Conservation (phyloP, 2,329 filamentous ascomycete species). For the Nectriaceae sp. region DNA sequence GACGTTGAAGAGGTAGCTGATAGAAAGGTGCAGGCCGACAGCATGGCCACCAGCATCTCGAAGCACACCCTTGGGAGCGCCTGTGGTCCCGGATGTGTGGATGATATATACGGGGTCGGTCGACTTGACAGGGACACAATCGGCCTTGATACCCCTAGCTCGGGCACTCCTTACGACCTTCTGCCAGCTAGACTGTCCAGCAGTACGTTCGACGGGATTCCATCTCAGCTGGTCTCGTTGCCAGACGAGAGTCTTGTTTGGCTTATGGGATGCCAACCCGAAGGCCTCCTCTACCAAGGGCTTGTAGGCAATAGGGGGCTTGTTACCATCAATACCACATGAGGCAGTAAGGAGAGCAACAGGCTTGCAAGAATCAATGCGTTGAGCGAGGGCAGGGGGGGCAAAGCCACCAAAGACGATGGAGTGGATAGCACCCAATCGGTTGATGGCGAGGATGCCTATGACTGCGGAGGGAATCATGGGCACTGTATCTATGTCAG, state of each 20-base stretch:
- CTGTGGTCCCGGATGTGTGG: constrained; percentile 84
- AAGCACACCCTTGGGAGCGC: constrained; percentile 79
- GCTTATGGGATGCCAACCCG: constrained; percentile 68
- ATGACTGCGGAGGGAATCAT: constrained; percentile 93
- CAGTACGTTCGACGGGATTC: constrained; percentile 66
- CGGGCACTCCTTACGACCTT: constrained; percentile 70
- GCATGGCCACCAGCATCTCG: constrained; percentile 85
- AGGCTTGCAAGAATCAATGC: constrained; percentile 81
- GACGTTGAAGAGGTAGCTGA: constrained; percentile 81
- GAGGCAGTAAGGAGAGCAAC: constrained; percentile 82
- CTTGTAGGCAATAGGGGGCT: constrained; percentile 77
- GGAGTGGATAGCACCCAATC: constrained; percentile 84
- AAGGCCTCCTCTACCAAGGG: constrained; percentile 76
- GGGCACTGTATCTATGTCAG: constrained; percentile 64
- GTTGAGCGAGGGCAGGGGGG: constrained; percentile 76
- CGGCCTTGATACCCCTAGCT: constrained; percentile 67
- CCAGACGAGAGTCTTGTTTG: constrained; percentile 75
- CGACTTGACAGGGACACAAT: constrained; percentile 75
- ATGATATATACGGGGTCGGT: constrained; percentile 87
- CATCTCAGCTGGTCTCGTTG: constrained; percentile 77
- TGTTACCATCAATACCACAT: constrained; percentile 86
- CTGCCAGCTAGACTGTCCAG: constrained; percentile 79
- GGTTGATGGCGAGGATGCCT: constrained; percentile 78
- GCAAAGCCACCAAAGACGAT: constrained; percentile 96
- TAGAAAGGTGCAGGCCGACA: constrained; percentile 79